These are phyloP conservation scores for Cokeromyces recurvatus DNA, from an alignment of 371 early-diverging fungal genomes.

Conservation along the genomic window DNA sequence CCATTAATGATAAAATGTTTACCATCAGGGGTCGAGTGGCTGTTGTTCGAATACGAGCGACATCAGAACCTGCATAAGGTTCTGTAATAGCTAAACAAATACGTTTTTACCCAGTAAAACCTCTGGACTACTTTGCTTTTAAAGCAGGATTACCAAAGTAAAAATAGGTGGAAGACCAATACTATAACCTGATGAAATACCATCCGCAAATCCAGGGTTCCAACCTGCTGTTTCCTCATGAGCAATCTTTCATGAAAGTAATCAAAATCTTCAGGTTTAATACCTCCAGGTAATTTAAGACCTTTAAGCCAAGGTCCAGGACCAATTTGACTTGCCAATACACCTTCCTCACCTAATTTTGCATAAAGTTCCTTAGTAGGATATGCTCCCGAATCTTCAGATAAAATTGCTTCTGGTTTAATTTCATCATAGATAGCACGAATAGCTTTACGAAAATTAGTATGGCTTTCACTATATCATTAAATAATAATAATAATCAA, in stretches of 20 bases:
- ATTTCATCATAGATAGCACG: conserved; percentile 52
- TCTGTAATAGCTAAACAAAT: conserved; percentile 74
- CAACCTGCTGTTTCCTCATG: conserved; percentile 79
- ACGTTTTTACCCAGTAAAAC: conserved; percentile 70
- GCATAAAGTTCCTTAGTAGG: conserved; percentile 46
- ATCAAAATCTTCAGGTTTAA: conserved; percentile 60
- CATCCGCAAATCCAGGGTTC: conserved; percentile 71
- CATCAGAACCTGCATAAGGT: conserved; percentile 68
- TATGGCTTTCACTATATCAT: conserved; percentile 48
- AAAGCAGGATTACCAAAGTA: conserved; percentile 70
- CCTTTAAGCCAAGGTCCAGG: conserved; percentile 44
- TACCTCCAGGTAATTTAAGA: conserved; percentile 37
- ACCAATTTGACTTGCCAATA: conserved; percentile 64
- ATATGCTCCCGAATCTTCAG: conserved; percentile 40
- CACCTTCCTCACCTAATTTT: conserved; percentile 61
- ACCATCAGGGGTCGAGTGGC: conserved; percentile 32
- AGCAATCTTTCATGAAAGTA: conserved; percentile 75
- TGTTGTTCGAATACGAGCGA: conserved; percentile 67
- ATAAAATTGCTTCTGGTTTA: conserved; percentile 31
- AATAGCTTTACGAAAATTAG: conserved; percentile 46
- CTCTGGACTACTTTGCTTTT: conserved; percentile 57
- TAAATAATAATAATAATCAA: neutral
- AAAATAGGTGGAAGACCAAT: conserved; percentile 56
- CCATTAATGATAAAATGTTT: conserved; percentile 62
- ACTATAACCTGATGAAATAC: conserved; percentile 35